phyloP scores from a whole-genome alignment of 108 stramenopile genomes.

The Discostella pseudostelligera region DNA sequence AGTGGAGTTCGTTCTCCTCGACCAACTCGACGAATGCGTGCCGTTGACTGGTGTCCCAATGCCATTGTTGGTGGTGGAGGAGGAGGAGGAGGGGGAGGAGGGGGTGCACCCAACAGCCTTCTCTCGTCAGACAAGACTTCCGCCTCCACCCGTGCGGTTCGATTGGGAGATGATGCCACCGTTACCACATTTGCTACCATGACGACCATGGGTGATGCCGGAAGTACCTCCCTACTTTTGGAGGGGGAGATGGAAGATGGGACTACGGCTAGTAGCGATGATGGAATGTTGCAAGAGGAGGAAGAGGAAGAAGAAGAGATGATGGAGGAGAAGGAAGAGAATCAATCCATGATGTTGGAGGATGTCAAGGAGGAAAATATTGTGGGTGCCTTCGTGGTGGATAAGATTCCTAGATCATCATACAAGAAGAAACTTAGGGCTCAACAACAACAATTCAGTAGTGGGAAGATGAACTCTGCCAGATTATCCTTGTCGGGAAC shows the following conservation, averaged over 20 bases:
- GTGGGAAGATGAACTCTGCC: neutral
- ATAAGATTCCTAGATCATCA: slow-evolving; percentile 2
- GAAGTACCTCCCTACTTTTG: slow-evolving; percentile 4
- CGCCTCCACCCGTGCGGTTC: slow-evolving; percentile 30
- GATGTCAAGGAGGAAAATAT: neutral
- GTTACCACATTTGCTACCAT: slow-evolving; percentile 35
- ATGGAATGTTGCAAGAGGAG: slow-evolving; percentile 16
- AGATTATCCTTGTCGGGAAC: slow-evolving; percentile 29
- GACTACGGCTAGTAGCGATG: neutral
- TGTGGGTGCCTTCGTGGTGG: slow-evolving; percentile 13
- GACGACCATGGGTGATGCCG: slow-evolving; percentile 44
- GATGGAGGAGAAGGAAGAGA: slow-evolving; percentile 4
- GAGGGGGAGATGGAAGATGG: slow-evolving; percentile 4
- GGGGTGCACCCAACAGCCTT: neutral
- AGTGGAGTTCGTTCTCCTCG: slow-evolving; percentile 25
- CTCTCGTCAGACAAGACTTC: slow-evolving; percentile 11
- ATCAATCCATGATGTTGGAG: neutral
- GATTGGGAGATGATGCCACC: slow-evolving; percentile 33
- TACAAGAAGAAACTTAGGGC: neutral
- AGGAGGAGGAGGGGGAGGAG: slow-evolving; percentile 6
- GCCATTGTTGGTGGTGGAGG: neutral
- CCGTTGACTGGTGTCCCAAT: slow-evolving; percentile 44
- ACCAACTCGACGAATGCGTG: slow-evolving; percentile 26
- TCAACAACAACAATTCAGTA: neutral
- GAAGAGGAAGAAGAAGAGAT: slow-evolving; percentile 15